Percentiles rank a stretch among this genome's conserved stretches.
phyloP scores from a whole-genome alignment of 2,329 filamentous ascomycete species.

The Xylariaceae sp. region DNA sequence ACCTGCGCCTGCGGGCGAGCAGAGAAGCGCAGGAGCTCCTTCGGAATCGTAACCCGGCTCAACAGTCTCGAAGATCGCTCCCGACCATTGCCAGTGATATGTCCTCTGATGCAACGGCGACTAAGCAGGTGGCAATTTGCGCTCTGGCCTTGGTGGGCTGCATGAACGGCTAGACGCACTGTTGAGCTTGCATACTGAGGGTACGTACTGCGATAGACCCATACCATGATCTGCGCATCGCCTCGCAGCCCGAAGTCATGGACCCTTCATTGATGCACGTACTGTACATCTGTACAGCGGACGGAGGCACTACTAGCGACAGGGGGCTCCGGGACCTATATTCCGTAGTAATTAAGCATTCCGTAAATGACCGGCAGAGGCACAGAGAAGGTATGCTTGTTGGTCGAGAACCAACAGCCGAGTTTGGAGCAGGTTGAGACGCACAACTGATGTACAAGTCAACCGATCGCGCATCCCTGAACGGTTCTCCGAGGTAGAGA shows the following conservation, averaged over 20 bases:
- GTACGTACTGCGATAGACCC: neutral
- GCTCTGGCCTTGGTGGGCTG: constrained; percentile 20
- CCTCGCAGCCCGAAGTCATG: constrained; percentile 3
- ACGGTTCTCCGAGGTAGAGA: too few species aligned
- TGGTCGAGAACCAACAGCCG: too few species aligned
- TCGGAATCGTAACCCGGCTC: constrained; percentile 29
- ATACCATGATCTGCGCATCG: constrained; percentile 2
- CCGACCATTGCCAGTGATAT: constrained; percentile 1
- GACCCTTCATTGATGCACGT: constrained; percentile 1
- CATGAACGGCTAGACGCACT: constrained; percentile 28
- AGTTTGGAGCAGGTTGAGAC: too few species aligned
- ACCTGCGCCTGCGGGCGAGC: constrained; percentile 21
- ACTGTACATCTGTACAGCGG: neutral
- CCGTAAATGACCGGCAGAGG: neutral
- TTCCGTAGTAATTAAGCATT: constrained; percentile 5
- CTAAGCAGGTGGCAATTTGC: constrained; percentile 23
- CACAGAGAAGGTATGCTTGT: too few species aligned
- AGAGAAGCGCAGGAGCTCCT: constrained; percentile 19
- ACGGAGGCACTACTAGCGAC: neutral
- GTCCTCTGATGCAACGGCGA: constrained; percentile 11
- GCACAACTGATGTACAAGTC: too few species aligned
- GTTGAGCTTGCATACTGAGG: constrained; percentile 14
- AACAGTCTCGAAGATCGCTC: constrained; percentile 7
- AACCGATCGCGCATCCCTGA: too few species aligned
- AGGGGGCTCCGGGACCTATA: constrained; percentile 4